Evolutionary conservation across 202 grass and related monocot species (phyloP), one percentile per base, ranked within the genome.

Genomic region (Elaeis oleifera): DNA sequence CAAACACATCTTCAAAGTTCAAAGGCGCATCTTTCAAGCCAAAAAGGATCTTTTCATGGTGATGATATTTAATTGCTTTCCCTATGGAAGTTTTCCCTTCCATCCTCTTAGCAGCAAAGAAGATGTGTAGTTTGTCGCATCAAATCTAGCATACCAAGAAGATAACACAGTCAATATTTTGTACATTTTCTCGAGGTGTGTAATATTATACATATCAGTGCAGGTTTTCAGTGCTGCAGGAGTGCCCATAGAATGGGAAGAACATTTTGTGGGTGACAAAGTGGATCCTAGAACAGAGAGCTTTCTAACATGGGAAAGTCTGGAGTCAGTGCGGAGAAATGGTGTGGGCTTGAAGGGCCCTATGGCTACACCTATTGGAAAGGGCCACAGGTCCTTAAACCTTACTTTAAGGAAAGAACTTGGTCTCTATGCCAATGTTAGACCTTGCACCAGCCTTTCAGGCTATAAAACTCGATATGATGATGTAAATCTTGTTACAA

Each of bases 351-450:
- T 97, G 75, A 97, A 97, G 71, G 92, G 92, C 49, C 92, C 92
- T 73, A 97, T 97, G 92, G 92, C 92, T 63, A 97, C 92, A 51
- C 92, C 92, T 59, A 91, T 97, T 81, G 88, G 92, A 65, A 97
- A 97, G 73, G 92, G 92, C 11, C 92, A 97, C 72, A 86, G 92
- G 49, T 97, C 92, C 44, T 72, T 97, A 74, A 97, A 97, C 67
- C 83, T 97, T 65, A 97, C 92, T 54, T 72, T 97, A 55, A 74
- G 92, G 75, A 97, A 97, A 86, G 92, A 97, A 58, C 68, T 97
- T 27, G 87, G 92, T 67, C 84, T 97, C 44, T 97, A 89, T 26
- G 84, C 88, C 27, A 97, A 97, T 78, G 92, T 97, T 58, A 87
- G 92, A 73, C 92, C 92, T 66, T 97, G 88, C 79, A 82, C 89